Conservation (phyloP, 768 basidiomycete species). For the Mycena amicta region DNA sequence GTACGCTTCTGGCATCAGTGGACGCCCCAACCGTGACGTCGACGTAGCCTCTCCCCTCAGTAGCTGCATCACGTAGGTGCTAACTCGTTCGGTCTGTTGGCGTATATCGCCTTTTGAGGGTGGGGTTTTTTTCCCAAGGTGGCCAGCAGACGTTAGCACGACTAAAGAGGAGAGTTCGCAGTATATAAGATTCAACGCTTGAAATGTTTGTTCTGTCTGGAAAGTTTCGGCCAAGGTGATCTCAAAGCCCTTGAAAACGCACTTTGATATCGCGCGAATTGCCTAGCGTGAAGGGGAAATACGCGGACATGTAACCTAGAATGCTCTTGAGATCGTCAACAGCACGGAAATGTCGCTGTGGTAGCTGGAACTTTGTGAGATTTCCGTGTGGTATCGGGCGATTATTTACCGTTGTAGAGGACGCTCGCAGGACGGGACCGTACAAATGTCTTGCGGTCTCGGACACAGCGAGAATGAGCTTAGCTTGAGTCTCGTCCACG, state of each 20-base stretch:
- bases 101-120: constrained; percentile 28
- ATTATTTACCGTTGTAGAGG: constrained; percentile 40
- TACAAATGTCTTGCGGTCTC: constrained; percentile 66
- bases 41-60: constrained; percentile 53
- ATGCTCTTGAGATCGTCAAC: constrained; percentile 58
- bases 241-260: constrained; percentile 1
- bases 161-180: constrained; percentile 76
- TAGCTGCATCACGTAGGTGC: constrained; percentile 60
- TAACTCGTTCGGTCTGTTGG: constrained; percentile 53
- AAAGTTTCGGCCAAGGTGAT: constrained; percentile 6
- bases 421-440: constrained; percentile 49
- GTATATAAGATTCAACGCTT: constrained; percentile 75
- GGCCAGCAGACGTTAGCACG: constrained; percentile 40
- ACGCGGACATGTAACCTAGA: constrained; percentile 73
- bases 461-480: constrained; percentile 58
- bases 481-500: constrained; percentile 61
- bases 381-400: too few relatives aligned
- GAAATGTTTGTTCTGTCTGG: constrained; percentile 66
- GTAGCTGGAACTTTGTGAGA: constrained; percentile 26
- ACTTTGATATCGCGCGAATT: constrained; percentile 64
- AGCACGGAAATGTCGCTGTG: constrained; percentile 28
- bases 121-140: constrained; percentile 24
- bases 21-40: constrained; percentile 46
- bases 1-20: constrained; percentile 63
- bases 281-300: constrained; percentile 75